phyloP scores from a whole-genome alignment of 129 eudicot genomes.

The Flaveria bidentis region DNA sequence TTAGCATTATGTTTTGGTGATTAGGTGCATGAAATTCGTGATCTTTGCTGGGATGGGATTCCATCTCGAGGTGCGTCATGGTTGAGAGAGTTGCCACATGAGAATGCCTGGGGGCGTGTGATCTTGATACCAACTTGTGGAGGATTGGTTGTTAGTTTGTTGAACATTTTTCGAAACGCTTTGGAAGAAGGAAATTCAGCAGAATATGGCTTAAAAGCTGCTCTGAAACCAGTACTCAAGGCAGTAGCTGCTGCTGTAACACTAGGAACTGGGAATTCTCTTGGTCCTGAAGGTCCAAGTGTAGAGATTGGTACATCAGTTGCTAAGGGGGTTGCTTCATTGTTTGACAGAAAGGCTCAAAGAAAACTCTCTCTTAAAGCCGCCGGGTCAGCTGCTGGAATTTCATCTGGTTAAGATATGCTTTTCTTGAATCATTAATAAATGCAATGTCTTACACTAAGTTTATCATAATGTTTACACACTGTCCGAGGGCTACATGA shows the following conservation, averaged over 20 bases:
- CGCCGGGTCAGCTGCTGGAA: conserved; percentile 98
- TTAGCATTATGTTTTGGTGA: conserved; percentile 16
- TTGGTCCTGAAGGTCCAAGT: conserved; percentile 99
- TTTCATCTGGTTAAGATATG: conserved; percentile 74
- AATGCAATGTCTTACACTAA: neutral
- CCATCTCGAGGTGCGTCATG: conserved; percentile 80
- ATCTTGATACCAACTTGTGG: conserved; percentile 79
- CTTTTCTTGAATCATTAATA: neutral
- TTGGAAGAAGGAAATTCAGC: conserved; percentile 42
- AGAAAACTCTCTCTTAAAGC: conserved; percentile 77
- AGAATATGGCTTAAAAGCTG: conserved; percentile 40
- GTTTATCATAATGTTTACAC: neutral
- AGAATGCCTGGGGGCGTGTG: conserved; percentile 54
- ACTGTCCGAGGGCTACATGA: neutral
- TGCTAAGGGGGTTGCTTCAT: conserved; percentile 60
- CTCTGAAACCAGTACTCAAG: conserved; percentile 60
- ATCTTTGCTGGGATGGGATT: conserved; percentile 79
- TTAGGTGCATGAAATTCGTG: conserved; percentile 94
- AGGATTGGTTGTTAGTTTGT: conserved; percentile 64
- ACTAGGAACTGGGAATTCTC: conserved; percentile 92
- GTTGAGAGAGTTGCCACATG: conserved; percentile 70
- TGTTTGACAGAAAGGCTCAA: conserved; percentile 54
- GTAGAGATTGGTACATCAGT: conserved; percentile 92
- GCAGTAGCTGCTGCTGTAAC: conserved; percentile 83
- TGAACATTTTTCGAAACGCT: conserved; percentile 54